phyloP scores from a whole-genome alignment of 257 asterid genomes.

The Ballota nigra region DNA sequence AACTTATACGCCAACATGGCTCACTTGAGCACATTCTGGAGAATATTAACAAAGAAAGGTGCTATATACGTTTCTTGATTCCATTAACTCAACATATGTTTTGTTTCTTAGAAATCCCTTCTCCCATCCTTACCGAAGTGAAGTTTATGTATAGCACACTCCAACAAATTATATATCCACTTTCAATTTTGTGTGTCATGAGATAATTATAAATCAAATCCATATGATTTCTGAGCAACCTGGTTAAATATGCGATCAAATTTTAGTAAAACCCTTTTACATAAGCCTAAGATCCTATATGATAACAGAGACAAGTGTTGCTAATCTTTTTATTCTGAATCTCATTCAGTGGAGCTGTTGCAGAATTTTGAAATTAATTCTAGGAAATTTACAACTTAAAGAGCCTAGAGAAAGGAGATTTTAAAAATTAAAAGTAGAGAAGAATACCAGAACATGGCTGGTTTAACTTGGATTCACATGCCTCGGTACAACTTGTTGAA shows the following conservation, averaged over 20 bases:
- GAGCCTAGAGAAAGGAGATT: neutral
- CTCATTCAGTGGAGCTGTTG: neutral
- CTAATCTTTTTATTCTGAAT: neutral
- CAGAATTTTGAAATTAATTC: neutral
- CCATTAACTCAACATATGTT: neutral
- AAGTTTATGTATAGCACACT: neutral
- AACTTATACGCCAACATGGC: slow-evolving; percentile 87
- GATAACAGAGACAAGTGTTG: neutral
- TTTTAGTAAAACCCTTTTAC: neutral
- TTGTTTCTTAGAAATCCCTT: neutral
- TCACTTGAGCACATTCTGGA: slow-evolving; percentile 79
- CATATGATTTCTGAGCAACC: neutral
- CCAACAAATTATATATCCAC: neutral
- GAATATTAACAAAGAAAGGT: slow-evolving; percentile 92
- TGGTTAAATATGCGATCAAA: neutral
- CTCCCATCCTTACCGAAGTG: neutral
- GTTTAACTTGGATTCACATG: neutral
- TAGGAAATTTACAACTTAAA: neutral
- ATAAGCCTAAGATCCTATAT: neutral
- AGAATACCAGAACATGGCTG: neutral
- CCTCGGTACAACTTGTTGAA: neutral
- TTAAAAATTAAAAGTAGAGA: too few species aligned
- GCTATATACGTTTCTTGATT: slow-evolving; percentile 6
- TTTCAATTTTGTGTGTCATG: neutral
- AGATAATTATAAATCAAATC: neutral